Evolutionary conservation across 495 filamentous ascomycete genomes (phyloP).

Genomic region (Talaromyces thailandensis): DNA sequence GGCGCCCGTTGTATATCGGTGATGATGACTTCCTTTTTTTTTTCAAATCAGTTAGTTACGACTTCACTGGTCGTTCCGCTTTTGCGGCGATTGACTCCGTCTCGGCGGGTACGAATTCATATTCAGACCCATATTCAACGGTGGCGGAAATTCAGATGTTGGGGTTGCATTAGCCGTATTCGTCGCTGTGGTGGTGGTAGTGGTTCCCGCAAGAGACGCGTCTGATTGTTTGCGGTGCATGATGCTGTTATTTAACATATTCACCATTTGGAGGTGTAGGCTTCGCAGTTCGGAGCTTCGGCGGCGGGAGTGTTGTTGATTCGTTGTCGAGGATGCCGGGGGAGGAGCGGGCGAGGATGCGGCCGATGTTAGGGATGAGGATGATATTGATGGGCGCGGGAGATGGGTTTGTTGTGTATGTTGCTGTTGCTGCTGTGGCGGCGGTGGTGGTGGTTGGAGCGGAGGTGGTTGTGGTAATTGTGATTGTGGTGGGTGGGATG

Average conservation of each 20-base stretch:
- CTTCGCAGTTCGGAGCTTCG: slow-evolving; percentile 1
- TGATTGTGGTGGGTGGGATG: background rate
- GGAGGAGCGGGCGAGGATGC: background rate
- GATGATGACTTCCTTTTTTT: background rate
- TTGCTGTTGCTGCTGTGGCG: background rate
- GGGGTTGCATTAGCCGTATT: background rate
- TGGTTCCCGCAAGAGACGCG: background rate
- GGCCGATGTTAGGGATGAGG: background rate
- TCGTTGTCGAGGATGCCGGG: background rate
- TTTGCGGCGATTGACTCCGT: background rate
- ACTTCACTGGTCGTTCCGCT: background rate
- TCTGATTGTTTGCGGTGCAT: slow-evolving; percentile 1
- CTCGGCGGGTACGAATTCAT: background rate
- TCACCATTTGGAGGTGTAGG: background rate
- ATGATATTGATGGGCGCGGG: background rate
- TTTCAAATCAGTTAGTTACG: background rate
- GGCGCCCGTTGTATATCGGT: background rate
- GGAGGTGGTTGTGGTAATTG: background rate
- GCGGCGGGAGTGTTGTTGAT: background rate
- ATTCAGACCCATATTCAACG: background rate
- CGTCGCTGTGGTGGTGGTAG: background rate
- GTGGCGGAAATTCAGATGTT: background rate
- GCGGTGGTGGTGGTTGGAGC: background rate
- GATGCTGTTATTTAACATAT: background rate
- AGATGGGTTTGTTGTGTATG: background rate